Evolutionary conservation across 2,329 filamentous ascomycete genomes (phyloP), one percentile per base, ranked within the genome.

Genomic region (Calonectria leucothoes): DNA sequence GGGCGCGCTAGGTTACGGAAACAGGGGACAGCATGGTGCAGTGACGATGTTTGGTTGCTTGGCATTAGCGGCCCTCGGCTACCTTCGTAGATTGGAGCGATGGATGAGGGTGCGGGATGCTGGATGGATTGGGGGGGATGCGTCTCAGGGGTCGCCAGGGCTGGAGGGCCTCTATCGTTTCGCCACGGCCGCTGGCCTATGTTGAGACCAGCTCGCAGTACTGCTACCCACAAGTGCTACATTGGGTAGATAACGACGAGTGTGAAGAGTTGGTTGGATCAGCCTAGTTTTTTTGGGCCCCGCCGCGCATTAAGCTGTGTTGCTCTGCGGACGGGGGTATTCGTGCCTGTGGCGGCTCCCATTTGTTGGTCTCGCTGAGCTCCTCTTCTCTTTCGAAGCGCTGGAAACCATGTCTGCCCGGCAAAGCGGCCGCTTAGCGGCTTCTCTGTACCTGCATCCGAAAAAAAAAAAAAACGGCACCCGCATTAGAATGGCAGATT

Each of bases 401-500:
- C 20, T 45, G 11, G 27, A 11, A 29, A 29, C 48, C n/a, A 39
- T 17, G 33, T 20, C 35, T n/a, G n/a, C 23, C 55, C 33, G 37
- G 55, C 33, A 49, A 51, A 49, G 33, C 65, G 25, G 64, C 68
- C 27, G 42, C 11, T 55, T 12, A 35, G 27, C 39, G 51, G 52
- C 45, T 52, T 20, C 39, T 68, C 35, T n/a, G 66, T 66, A 39
- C 68, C 63, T 67, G 68, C 71, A 45, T 70, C 45, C 52, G 31
- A 37, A 39, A 59, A 59, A 25, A 61, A 11, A n/a, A 37, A 37
- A 39, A 59, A 59, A 25, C 67, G 12, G 33, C 33, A 68, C 35
- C 64, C 64, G 71, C 61, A 74, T 71, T 74, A 33, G 64, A 49
- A 68, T 68, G 45, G 57, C 63, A 70, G 71, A 69, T 74, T 74